Base-by-base conservation (phyloP, 1,284 basidiomycete species). In the Austropuccinia psidii region DNA sequence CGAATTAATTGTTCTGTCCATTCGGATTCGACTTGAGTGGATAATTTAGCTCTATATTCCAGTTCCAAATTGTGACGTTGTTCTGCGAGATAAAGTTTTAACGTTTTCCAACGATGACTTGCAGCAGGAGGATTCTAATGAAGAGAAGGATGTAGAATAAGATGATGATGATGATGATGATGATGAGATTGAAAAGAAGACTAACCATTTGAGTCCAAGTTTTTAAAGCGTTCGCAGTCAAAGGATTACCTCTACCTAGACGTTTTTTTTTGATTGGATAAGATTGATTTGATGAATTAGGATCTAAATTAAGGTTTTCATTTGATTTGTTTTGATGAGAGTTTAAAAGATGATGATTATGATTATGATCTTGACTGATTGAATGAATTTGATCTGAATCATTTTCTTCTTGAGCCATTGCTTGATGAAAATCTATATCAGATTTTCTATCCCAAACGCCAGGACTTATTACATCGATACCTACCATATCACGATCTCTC, bases 401-500 rank as follows among this genome's bases (percentile, higher is more conserved):
- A 81, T 80, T 1, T 37, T 58, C 17, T 50, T 41, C 94, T 75
- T 87, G 83, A 76, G 85, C 83, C 76, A 89, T 83, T 35, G 95
- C 84, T 57, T 98, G 93, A 55, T 90, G 86, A 76, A 87, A 95
- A 45, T 85, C 84, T 7, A 84, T 86, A 80, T 98, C 95, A 79
- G 90, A 93, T 77, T 89, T 88, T 43, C 96, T 85, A 0, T 91
- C 92, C 95, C 95, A 98, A 17, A 90, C 85, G 0, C 92, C 91
- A 4, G 88, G 87, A 35, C 89, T 88, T 1, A 88, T 86, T 27
- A 97, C 95, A 79, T 90, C 86, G 33, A 98, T 91, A 81, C 97
- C 95, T 41, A 90, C 92, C 90, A 98, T 93, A 80, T 98, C 95
- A 79, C 95, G 88, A 82, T 98, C 95, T 52, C 95, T 89, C 95